Percentiles rank a stretch among this genome's conserved stretches.
These are phyloP conservation scores for Dactylonectria macrodidyma DNA, from an alignment of 2,329 filamentous ascomycete genomes.

Conservation along the genomic window DNA sequence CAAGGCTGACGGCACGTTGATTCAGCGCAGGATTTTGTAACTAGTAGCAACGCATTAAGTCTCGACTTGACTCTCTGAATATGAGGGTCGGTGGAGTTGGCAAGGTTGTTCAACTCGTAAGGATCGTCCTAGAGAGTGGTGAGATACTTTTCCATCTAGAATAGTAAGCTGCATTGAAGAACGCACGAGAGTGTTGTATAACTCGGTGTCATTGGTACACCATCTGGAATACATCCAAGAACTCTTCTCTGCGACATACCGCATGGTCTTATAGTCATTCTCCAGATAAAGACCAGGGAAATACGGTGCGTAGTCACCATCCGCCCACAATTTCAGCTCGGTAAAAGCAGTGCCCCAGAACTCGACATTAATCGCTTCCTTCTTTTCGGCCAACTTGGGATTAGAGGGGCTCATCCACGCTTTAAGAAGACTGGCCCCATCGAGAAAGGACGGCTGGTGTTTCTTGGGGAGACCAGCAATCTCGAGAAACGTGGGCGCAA, in stretches of 20 bases:
- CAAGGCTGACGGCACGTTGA: conserved; percentile 7
- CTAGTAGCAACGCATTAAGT: conserved; percentile 9
- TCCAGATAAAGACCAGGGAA: conserved; percentile 13
- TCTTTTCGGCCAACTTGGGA: conserved; percentile 26
- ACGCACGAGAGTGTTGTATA: conserved; percentile 47
- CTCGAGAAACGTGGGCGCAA: conserved; percentile 48
- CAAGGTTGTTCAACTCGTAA: conserved; percentile 8
- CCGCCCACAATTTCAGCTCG: conserved; percentile 30
- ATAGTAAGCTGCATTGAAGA: neutral
- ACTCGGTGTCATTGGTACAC: conserved; percentile 51
- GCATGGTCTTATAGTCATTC: conserved; percentile 50
- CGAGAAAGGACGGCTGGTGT: conserved; percentile 46
- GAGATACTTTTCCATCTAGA: no score
- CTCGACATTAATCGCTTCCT: conserved; percentile 21
- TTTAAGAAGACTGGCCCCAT: conserved; percentile 48
- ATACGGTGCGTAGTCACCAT: neutral
- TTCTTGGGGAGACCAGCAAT: conserved; percentile 43
- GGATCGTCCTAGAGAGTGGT: conserved; percentile 1
- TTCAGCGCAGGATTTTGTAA: conserved; percentile 14
- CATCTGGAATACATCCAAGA: conserved; percentile 47
- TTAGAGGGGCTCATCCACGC: conserved; percentile 45
- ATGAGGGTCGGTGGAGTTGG: neutral
- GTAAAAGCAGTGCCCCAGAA: conserved; percentile 39
- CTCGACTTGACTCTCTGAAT: neutral
- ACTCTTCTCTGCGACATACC: conserved; percentile 42